These are phyloP conservation scores for Epichloe sp. DNA, from an alignment of 2,329 filamentous ascomycete genomes.

Conservation along the genomic window DNA sequence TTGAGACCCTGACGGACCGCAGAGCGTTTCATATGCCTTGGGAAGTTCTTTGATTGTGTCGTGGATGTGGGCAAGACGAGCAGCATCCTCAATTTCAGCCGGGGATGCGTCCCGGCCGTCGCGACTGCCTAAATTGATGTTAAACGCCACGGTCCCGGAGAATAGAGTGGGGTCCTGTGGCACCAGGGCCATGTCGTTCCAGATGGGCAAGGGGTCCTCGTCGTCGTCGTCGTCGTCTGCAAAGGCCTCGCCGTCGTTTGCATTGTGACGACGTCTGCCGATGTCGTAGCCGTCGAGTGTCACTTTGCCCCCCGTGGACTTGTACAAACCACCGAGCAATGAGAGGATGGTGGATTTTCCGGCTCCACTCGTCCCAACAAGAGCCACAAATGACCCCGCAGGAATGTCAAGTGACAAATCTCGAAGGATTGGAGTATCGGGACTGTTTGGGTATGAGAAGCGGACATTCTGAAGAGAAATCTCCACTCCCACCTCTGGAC, in stretches of 20 bases:
- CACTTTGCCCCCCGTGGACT: constrained; percentile 33
- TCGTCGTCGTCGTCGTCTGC: constrained; percentile 16
- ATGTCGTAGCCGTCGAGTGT: constrained; percentile 28
- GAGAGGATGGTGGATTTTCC: constrained; percentile 34
- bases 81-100: constrained; percentile 47
- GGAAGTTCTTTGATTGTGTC: constrained; percentile 42
- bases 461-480: constrained; percentile 6
- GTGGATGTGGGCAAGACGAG: constrained; percentile 50
- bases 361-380: constrained; percentile 33
- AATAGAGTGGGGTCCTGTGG: constrained; percentile 38
- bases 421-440: background rate
- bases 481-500: constrained; percentile 41
- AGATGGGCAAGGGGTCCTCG: background rate
- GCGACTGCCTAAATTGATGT: constrained; percentile 33
- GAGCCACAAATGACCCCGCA: constrained; percentile 2
- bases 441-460: constrained; percentile 5
- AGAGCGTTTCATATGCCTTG: constrained; percentile 41
- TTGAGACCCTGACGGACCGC: constrained; percentile 49
- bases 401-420: background rate
- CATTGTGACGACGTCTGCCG: background rate
- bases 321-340: constrained; percentile 41
- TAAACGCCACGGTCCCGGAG: constrained; percentile 34
- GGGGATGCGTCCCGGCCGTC: constrained; percentile 37
- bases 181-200: constrained; percentile 29
- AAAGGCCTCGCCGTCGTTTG: constrained; percentile 27